Percentiles rank a stretch among this genome's conserved stretches.
Conservation (phyloP, 495 filamentous ascomycete genomes). For the Penicillium desertorum region DNA sequence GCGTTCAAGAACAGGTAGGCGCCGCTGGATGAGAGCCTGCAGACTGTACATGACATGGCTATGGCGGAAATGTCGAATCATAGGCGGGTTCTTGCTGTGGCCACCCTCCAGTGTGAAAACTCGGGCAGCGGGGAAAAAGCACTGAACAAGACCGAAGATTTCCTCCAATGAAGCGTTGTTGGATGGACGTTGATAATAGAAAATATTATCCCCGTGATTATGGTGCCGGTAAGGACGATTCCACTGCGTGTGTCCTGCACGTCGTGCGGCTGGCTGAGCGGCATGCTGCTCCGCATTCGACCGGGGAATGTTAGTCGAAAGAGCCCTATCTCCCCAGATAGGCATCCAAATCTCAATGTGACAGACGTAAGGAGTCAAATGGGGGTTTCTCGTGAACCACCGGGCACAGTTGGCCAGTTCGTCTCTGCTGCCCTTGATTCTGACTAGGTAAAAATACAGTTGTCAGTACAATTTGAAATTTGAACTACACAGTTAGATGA, state of each 20-base stretch:
- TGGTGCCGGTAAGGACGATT: not conserved
- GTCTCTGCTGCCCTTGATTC: conserved; percentile 65
- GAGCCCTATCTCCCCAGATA: conserved; percentile 59
- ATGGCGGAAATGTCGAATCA: conserved; percentile 55
- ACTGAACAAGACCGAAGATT: conserved; percentile 59
- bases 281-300: not conserved
- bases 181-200: conserved; percentile 46
- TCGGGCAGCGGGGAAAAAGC: conserved; percentile 57
- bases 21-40: conserved; percentile 23
- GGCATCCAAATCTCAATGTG: conserved; percentile 75
- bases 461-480: conserved; percentile 1
- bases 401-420: conserved; percentile 52
- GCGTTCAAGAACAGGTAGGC: conserved; percentile 42
- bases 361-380: conserved; percentile 61
- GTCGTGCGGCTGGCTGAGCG: not conserved
- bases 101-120: conserved; percentile 73
- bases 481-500: not conserved
- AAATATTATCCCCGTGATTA: conserved; percentile 35
- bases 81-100: conserved; percentile 68
- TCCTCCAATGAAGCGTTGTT: conserved; percentile 68
- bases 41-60: conserved; percentile 20
- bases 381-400: conserved; percentile 58
- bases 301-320: conserved; percentile 12
- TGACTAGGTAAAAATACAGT: conserved; percentile 42
- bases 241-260: not conserved